Conservation (phyloP, 805 yeast genomes). For the Starmera quercuum region DNA sequence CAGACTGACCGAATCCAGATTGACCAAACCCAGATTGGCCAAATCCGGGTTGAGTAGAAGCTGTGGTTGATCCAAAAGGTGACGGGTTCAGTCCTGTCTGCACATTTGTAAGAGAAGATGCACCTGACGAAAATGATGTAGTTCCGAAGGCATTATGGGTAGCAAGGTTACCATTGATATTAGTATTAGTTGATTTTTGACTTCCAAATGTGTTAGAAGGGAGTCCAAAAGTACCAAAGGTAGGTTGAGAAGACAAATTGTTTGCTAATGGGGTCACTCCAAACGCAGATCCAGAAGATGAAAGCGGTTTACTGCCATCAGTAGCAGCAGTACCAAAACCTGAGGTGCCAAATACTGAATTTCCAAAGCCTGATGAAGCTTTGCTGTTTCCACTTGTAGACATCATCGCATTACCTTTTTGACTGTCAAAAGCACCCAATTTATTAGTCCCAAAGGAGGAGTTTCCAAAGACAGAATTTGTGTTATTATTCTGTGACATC, state of each 20-base stretch:
- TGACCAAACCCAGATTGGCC: conserved; percentile 6
- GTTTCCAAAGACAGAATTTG: conserved; percentile 10
- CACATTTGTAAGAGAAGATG: too few species aligned
- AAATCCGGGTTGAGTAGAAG: conserved; percentile 3
- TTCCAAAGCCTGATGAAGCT: background rate
- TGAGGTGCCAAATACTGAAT: background rate
- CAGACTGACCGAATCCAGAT: conserved; percentile 1
- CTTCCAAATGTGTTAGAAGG: too few species aligned
- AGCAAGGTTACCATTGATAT: too few species aligned
- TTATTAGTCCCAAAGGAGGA: conserved; percentile 14
- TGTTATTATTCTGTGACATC: conserved; percentile 1
- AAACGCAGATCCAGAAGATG: conserved; percentile 10
- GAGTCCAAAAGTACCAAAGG: conserved; percentile 20
- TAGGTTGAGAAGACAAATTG: conserved; percentile 5
- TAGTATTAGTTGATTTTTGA: too few species aligned
- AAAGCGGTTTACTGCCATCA: conserved; percentile 5
- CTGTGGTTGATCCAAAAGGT: background rate
- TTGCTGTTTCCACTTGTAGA: too few species aligned
- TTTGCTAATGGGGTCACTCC: conserved; percentile 6
- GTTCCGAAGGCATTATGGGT: too few species aligned
- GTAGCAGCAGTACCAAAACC: conserved; percentile 4
- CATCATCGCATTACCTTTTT: too few species aligned
- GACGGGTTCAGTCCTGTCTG: too few species aligned
- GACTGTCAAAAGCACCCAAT: conserved; percentile 3
- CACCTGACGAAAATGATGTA: conserved; percentile 6